phyloP scores from a whole-genome alignment of 164 flowering plant species.

The Sedum album region DNA sequence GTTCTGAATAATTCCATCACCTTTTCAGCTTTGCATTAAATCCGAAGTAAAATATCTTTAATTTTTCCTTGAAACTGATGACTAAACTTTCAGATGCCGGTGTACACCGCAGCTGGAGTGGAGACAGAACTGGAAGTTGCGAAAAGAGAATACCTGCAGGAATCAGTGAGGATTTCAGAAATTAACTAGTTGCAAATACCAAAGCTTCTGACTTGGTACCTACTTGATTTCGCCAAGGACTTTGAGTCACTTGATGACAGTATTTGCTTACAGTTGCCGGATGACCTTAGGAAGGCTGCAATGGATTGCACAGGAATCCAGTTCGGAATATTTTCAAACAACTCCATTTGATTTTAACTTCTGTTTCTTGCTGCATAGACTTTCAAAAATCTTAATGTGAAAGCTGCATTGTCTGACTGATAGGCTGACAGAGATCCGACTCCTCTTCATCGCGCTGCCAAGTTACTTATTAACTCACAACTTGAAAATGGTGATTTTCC shows the following conservation, averaged over 20 bases:
- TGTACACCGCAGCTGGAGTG: conserved; percentile 29
- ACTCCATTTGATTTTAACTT: conserved; percentile 48
- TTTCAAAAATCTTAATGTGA: too few species aligned
- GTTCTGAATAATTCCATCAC: too few species aligned
- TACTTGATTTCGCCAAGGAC: conserved; percentile 39
- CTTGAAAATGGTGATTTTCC: too few species aligned
- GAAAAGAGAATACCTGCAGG: conserved; percentile 35
- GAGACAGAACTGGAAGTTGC: conserved; percentile 36
- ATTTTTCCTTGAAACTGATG: not conserved
- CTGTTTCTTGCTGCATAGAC: conserved; percentile 36
- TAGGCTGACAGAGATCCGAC: too few species aligned
- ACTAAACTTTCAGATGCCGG: conserved; percentile 26
- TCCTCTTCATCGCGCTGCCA: too few species aligned
- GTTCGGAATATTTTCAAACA: conserved; percentile 25
- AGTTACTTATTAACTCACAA: too few species aligned
- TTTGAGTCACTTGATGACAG: conserved; percentile 33
- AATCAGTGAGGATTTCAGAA: conserved; percentile 27
- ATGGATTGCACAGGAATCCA: conserved; percentile 25
- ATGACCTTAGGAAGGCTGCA: conserved; percentile 24
- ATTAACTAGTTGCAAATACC: conserved; percentile 29
- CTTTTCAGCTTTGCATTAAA: too few species aligned
- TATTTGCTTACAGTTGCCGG: conserved; percentile 34
- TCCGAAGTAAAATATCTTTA: not conserved
- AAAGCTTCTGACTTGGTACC: too few species aligned
- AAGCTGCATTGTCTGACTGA: too few species aligned